These are phyloP conservation scores for Coemansia sp. DNA, from an alignment of 371 early-diverging fungal genomes.

Conservation along the genomic window DNA sequence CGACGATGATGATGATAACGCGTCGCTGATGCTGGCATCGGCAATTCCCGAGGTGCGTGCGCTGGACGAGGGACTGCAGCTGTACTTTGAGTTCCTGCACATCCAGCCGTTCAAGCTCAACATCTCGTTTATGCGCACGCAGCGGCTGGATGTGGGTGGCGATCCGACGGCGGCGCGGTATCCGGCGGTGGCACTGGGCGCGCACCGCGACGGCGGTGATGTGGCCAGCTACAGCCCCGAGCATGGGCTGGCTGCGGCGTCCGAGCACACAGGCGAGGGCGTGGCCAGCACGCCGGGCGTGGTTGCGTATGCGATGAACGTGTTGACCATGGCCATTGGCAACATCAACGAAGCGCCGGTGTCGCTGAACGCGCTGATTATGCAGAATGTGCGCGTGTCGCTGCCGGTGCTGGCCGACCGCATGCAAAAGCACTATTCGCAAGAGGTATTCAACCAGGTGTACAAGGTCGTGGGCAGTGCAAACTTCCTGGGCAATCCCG, in stretches of 20 bases:
- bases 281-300: conserved; percentile 39
- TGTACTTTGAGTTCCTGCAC: conserved; percentile 93
- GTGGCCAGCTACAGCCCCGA: conserved; percentile 25
- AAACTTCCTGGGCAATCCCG: conserved; percentile 97
- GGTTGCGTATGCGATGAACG: conserved; percentile 66
- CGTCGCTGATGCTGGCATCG: conserved; percentile 26
- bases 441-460: conserved; percentile 87
- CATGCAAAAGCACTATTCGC: conserved; percentile 81
- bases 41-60: conserved; percentile 65
- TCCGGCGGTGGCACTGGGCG: not conserved
- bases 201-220: not conserved
- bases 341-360: conserved; percentile 94
- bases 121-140: conserved; percentile 89
- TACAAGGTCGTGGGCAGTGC: conserved; percentile 95
- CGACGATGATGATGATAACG: conserved; percentile 1
- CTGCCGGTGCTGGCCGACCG: conserved; percentile 74
- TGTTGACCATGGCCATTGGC: conserved; percentile 95
- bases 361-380: conserved; percentile 83
- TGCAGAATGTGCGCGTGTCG: conserved; percentile 86
- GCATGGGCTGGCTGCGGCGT: conserved; percentile 6
- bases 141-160: conserved; percentile 54
- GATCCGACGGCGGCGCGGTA: conserved; percentile 23
- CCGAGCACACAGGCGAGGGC: conserved; percentile 38
- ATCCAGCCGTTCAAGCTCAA: conserved; percentile 94
- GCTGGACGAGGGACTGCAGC: conserved; percentile 63